A percentile compares a stretch with the other conserved stretches of the same genome.
These are phyloP conservation scores for Acephala macrosclerotiorum DNA, from an alignment of 2,329 filamentous ascomycete species.

Conservation along the genomic window DNA sequence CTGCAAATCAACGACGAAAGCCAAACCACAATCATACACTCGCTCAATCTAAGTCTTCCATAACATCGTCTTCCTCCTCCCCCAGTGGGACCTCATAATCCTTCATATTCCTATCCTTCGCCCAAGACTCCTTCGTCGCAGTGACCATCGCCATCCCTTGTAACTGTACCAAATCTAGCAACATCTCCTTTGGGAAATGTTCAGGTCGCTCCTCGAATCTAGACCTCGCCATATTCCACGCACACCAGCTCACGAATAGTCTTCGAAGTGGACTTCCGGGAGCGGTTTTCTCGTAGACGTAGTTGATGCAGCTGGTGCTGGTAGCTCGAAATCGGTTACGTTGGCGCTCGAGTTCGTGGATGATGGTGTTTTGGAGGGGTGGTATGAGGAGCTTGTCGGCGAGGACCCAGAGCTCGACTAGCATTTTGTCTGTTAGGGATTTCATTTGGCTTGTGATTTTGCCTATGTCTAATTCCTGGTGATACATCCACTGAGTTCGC, in stretches of 20 bases:
- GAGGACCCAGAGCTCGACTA: constrained; percentile 25
- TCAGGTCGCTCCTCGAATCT: neutral
- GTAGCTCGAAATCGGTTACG: neutral
- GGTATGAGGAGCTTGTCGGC: constrained; percentile 20
- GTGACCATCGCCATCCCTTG: neutral
- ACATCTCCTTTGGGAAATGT: constrained; percentile 12
- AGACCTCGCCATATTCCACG: neutral
- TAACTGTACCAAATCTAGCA: constrained; percentile 15
- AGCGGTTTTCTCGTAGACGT: constrained; percentile 2
- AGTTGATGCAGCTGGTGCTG: neutral
- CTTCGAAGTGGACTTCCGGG: constrained; percentile 5
- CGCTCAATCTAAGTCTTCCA: too few relatives aligned
- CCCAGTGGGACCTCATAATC: too few relatives aligned
- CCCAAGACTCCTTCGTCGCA: neutral
- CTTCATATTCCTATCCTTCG: neutral
- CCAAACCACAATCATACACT: too few relatives aligned
- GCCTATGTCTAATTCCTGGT: neutral
- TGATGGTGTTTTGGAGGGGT: constrained; percentile 16
- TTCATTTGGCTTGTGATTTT: too few relatives aligned
- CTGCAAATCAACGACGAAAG: too few relatives aligned
- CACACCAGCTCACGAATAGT: constrained; percentile 10
- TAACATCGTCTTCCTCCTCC: too few relatives aligned
- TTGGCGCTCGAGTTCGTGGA: constrained; percentile 12
- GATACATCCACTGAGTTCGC: neutral
- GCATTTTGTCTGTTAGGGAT: neutral